A percentile compares a stretch with the other conserved stretches of the same genome.
phyloP scores from a whole-genome alignment of 805 yeast species.

The Gaillardinia entomophila region DNA sequence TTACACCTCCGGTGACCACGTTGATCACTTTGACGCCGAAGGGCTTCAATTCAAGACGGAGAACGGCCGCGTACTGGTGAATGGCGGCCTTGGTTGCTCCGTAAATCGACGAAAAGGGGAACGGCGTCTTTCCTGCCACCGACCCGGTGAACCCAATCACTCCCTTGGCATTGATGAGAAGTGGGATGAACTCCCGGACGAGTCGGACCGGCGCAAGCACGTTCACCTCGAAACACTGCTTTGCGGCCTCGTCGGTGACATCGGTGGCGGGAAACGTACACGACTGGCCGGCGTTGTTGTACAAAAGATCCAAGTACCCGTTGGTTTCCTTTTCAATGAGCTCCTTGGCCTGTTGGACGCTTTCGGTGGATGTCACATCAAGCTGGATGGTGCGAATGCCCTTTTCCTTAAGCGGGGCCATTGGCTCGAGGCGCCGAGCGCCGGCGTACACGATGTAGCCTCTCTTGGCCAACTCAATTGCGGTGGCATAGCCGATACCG shows the following conservation, averaged over 20 bases:
- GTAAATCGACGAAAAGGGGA: slow-evolving; percentile 68
- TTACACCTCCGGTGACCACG: slow-evolving; percentile 71
- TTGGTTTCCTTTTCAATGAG: slow-evolving; percentile 38
- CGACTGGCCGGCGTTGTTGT: slow-evolving; percentile 74
- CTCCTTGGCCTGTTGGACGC: slow-evolving; percentile 39
- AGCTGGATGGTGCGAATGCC: slow-evolving; percentile 44
- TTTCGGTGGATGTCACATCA: slow-evolving; percentile 53
- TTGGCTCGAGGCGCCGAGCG: slow-evolving; percentile 60
- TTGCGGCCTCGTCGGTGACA: slow-evolving; percentile 48
- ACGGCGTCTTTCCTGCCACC: slow-evolving; percentile 55
- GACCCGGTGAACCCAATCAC: slow-evolving; percentile 73
- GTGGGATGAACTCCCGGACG: slow-evolving; percentile 50
- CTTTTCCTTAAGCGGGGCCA: slow-evolving; percentile 45
- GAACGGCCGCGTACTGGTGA: slow-evolving; percentile 59
- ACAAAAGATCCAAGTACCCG: slow-evolving; percentile 52
- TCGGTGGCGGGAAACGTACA: slow-evolving; percentile 70
- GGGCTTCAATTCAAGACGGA: slow-evolving; percentile 64
- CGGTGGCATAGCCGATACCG: slow-evolving; percentile 48
- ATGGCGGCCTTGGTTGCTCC: slow-evolving; percentile 71
- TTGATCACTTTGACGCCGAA: slow-evolving; percentile 68
- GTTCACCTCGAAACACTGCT: slow-evolving; percentile 56
- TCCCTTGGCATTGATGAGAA: slow-evolving; percentile 61
- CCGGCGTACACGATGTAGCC: slow-evolving; percentile 66
- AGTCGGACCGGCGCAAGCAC: slow-evolving; percentile 65
- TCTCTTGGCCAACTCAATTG: slow-evolving; percentile 40